A percentile compares a stretch with the other conserved stretches of the same genome.
Conservation (phyloP, 345 rosid genomes). For the Citrus trifoliata region DNA sequence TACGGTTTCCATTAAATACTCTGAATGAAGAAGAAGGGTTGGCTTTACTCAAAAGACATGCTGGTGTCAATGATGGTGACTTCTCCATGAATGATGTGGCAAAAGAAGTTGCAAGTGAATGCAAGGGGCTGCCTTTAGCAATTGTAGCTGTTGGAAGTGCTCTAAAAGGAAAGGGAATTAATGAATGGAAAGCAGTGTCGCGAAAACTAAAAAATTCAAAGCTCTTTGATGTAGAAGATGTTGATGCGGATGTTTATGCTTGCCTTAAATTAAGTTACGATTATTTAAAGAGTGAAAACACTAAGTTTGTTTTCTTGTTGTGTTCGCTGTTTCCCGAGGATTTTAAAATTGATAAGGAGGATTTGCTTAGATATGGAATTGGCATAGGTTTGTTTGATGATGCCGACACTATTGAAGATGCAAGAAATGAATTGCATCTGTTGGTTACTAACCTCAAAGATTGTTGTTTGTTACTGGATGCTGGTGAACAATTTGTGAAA, state of each 20-base stretch:
- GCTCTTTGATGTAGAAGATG: neutral
- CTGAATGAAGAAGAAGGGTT: slow-evolving; percentile 7
- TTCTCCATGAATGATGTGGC: neutral
- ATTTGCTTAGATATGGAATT: neutral
- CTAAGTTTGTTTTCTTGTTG: neutral
- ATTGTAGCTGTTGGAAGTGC: neutral
- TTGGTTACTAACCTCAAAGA: neutral
- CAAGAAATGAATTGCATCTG: neutral
- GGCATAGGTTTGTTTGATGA: neutral
- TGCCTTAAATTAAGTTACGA: neutral
- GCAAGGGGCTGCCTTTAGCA: neutral
- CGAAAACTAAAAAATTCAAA: slow-evolving; percentile 1
- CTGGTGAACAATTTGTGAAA: slow-evolving; percentile 2
- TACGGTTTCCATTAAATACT: no score
- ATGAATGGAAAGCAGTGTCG: neutral
- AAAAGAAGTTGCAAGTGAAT: neutral
- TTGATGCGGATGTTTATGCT: neutral
- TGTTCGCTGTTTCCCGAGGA: slow-evolving; percentile 7
- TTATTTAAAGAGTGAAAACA: neutral
- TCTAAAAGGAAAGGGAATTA: neutral
- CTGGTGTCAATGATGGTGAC: neutral
- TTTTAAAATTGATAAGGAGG: neutral
- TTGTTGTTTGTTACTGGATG: neutral
- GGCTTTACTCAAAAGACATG: neutral
- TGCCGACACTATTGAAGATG: neutral